Evolutionary conservation across 164 flowering plant species (phyloP), one percentile per base, ranked within the genome.

Genomic region (Magnolia officinalis): DNA sequence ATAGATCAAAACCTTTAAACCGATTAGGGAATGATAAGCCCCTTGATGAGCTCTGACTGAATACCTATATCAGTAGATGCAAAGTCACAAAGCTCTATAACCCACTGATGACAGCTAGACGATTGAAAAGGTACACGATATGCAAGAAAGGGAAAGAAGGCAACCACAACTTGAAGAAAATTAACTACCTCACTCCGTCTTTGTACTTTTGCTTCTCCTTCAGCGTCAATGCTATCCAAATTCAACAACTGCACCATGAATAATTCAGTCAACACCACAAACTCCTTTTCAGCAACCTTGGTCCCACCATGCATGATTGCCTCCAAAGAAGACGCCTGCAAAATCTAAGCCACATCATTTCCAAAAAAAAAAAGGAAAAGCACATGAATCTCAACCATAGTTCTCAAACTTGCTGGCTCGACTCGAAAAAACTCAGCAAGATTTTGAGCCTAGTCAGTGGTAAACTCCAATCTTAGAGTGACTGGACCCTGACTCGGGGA

Each of bases 191-290:
- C 96, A 67, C 78, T 81, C 78, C 87, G 88, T 55, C 94, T 79
- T 83, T 87, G 96, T 72, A 82, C 71, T 82, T 79, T 93, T 10
- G 92, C 95, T 82, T 91, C 95, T 70, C 96, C 98, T 80, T 87
- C 89, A 72, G 98, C 98, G 78, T 90, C 89, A 72, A 91, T 89
- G 71, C 88, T 68, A 75, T 93, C 96, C 86, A 93, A 77, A 74
- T 89, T 93, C 82, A 93, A 81, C 80, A 89, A 78, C 69, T 89
- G 85, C 76, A 74, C 81, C 92, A 89, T 90, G 16, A 90, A 88
- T 79, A 90, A 75, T 85, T 92, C 94, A 4, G 91, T 80, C 71
- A 86, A 81, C 64, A 86, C 79, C 52, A 74, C 74, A 76, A 92
- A 86, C 73, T 90, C 91, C 77, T 89, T 87, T 1, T 82, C 89